Evolutionary conservation across 176 grass and related monocot species (phyloP).

Genomic region (Carex parvula): DNA sequence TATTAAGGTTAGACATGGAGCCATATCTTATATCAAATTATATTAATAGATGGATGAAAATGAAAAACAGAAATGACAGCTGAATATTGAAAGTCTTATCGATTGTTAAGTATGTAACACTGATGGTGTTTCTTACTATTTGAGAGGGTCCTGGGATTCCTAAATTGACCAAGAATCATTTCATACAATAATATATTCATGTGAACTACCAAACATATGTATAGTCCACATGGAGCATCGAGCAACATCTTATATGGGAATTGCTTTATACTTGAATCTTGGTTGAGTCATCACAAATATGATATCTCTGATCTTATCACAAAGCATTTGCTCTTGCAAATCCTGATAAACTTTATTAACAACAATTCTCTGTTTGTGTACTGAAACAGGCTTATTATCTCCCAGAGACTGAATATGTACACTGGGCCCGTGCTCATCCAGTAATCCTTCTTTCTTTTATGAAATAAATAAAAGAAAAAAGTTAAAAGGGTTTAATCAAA

Average conservation of each 20-base stretch:
- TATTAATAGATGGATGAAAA: not conserved
- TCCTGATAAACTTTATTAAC: conserved; percentile 2
- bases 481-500: not conserved
- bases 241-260: not conserved
- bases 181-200: not conserved
- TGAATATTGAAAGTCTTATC: not conserved
- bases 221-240: not conserved
- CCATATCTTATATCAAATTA: conserved; percentile 18
- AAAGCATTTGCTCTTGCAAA: not conserved
- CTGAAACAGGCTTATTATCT: conserved; percentile 88
- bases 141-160: not conserved
- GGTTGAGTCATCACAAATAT: not conserved
- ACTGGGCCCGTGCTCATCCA: conserved; percentile 93
- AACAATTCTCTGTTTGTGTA: not conserved
- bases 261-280: not conserved
- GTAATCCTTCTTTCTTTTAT: conserved; percentile 41
- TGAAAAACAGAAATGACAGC: not conserved
- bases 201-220: not conserved
- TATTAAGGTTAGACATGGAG: conserved; percentile 57
- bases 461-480: not conserved
- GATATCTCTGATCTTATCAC: not conserved
- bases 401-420: conserved; percentile 92
- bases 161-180: not conserved
- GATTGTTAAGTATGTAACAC: not conserved
- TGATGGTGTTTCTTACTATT: not conserved